These are phyloP conservation scores for Fusarium siculi DNA, from an alignment of 2,329 filamentous ascomycete genomes.

Conservation along the genomic window DNA sequence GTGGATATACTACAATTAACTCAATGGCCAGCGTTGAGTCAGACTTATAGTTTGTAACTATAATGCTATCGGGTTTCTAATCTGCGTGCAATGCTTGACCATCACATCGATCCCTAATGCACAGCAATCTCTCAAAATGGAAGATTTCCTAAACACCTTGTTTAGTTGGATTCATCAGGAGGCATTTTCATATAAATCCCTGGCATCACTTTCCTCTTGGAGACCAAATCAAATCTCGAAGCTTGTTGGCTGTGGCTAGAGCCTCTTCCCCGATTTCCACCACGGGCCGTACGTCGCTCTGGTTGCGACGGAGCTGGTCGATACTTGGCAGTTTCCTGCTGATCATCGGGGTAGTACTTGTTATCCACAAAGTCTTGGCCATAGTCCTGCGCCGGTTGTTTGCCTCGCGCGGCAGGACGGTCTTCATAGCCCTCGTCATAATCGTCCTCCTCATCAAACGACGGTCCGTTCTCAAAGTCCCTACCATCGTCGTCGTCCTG, in stretches of 20 bases:
- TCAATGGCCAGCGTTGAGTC: accelerated
- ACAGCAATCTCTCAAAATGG: accelerated
- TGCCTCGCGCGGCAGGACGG: accelerated
- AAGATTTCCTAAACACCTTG: background rate
- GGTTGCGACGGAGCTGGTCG: accelerated
- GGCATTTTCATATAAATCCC: too few relatives aligned
- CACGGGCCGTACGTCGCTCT: background rate
- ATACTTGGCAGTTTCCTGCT: accelerated
- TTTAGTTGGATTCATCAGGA: background rate
- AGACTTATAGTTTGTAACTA: accelerated
- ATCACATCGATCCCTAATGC: background rate
- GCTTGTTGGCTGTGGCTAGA: accelerated
- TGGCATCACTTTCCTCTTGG: accelerated
- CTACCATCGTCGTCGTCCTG: background rate
- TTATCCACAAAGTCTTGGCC: background rate
- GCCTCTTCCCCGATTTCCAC: background rate
- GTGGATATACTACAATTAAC: accelerated
- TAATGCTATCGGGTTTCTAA: accelerated
- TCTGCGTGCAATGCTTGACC: too few relatives aligned
- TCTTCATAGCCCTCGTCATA: background rate
- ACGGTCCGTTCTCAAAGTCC: background rate
- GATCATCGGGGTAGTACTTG: background rate
- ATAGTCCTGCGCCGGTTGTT: background rate
- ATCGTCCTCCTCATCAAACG: background rate
- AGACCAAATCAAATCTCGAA: too few relatives aligned